phyloP scores from a whole-genome alignment of 495 filamentous ascomycete genomes.

The Geoglossum glabrum region DNA sequence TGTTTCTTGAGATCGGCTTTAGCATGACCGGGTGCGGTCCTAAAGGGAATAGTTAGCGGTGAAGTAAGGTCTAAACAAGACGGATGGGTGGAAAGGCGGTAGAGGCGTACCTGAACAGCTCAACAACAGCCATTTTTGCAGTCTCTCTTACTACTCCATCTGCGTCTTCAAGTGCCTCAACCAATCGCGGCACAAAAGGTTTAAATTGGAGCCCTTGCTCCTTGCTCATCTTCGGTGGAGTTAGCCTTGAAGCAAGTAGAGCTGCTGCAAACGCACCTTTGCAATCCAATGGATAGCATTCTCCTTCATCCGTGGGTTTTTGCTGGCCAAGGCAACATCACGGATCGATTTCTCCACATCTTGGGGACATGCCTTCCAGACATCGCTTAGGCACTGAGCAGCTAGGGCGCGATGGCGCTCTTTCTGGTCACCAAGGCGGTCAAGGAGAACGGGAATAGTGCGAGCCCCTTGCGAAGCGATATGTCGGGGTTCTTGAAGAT shows the following conservation, averaged over 20 bases:
- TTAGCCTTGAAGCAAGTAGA: background rate
- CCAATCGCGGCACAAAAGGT: conserved; percentile 58
- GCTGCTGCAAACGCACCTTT: conserved; percentile 30
- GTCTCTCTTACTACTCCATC: conserved; percentile 68
- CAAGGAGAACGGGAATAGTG: conserved; percentile 51
- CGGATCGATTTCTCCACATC: conserved; percentile 68
- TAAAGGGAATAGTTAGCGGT: conserved; percentile 13
- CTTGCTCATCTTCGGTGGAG: conserved; percentile 47
- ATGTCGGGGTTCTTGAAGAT: conserved; percentile 56
- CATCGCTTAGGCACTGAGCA: conserved; percentile 49
- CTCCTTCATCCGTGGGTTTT: conserved; percentile 67
- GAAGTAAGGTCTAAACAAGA: background rate
- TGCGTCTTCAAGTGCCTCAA: conserved; percentile 73
- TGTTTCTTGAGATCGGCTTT: conserved; percentile 78
- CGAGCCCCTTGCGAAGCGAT: conserved; percentile 42
- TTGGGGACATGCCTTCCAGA: conserved; percentile 41
- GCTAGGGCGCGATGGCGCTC: conserved; percentile 58
- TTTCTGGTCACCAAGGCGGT: conserved; percentile 75
- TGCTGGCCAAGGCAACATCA: conserved; percentile 54
- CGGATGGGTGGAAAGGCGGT: background rate
- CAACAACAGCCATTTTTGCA: conserved; percentile 62
- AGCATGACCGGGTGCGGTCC: conserved; percentile 57
- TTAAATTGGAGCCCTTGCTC: conserved; percentile 60
- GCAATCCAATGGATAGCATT: conserved; percentile 61
- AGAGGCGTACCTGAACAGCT: conserved; percentile 52